Percentiles rank a stretch among this genome's conserved stretches.
Evolutionary conservation across 345 rosid species (phyloP).

Genomic region (Gossypium rotundifolium): DNA sequence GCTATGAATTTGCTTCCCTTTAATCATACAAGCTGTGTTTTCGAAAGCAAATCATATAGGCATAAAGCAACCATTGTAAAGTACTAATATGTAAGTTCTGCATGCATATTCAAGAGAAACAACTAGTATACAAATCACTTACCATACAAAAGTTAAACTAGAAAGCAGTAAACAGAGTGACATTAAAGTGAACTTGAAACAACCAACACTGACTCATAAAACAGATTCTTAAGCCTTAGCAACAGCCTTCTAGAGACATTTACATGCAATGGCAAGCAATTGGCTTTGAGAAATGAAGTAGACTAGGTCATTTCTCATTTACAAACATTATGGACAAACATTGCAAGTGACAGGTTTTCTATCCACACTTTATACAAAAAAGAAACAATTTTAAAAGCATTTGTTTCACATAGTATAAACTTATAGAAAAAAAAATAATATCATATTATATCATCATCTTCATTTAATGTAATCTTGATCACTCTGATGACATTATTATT

Average conservation of each 20-base stretch:
- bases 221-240: not conserved
- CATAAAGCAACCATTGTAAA: not conserved
- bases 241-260: not conserved
- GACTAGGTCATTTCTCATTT: not conserved
- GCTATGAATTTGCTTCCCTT: not conserved
- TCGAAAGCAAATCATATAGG: not conserved
- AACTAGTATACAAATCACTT: not conserved
- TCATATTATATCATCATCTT: no score
- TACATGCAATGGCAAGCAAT: not conserved
- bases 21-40: no score
- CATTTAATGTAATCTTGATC: no score
- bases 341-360: not conserved
- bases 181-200: not conserved
- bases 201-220: not conserved
- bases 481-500: no score
- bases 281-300: not conserved
- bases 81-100: not conserved
- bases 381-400: no score
- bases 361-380: not conserved
- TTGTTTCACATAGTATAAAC: no score
- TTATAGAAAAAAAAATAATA: no score
- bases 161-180: not conserved
- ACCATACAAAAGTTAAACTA: not conserved
- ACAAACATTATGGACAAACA: no score
- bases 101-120: not conserved